Base-by-base conservation (phyloP, 148 eudicot species). In the Vaccinium darrowii region DNA sequence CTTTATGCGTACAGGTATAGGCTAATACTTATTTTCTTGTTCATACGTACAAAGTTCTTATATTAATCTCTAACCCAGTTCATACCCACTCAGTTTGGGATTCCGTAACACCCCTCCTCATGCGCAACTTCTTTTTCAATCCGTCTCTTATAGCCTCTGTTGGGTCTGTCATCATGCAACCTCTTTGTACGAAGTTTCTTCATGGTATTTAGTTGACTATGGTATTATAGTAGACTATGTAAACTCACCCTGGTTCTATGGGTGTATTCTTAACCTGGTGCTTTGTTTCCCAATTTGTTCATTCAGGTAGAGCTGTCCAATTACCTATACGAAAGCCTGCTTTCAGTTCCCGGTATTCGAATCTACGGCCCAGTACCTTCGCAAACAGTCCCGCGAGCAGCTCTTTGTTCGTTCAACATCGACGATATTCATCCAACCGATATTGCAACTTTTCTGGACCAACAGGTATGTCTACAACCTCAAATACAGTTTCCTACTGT, bases 361-460 rank as follows among this genome's bases (percentile, higher is more conserved):
- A 91, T 96, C 80, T 96, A 96, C 81, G 98, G 98, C 69, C 98
- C 98, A 5, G 89, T 84, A 8, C 95, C 97, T 87, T 93, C 98
- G 4, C 78, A 88, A 83, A 88, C 91, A 36, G 91, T 93, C 49
- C 85, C 23, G 63, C 92, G 98, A 57, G 98, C 94, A 73, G 98
- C 98, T 85, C 90, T 96, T 36, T 96, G 98, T 88, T 92, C 98
- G 8, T 96, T 96, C 88, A 96, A 96, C 83, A 90, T 96, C 33
- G 90, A 94, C 85, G 90, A 85, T 78, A 87, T 96, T 81, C 98
- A 94, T 85, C 97, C 98, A 16, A 94, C 98, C 4, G 98, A 94
- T 85, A 84, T 96, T 58, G 98, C 98, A 23, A 94, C 98, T 60
- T 90, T 96, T 86, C 93, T 96, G 73, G 98, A 96, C 85, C 98